A percentile compares a stretch with the other conserved stretches of the same genome.
These are phyloP conservation scores for Hyaloscypha variabilis DNA, from an alignment of 495 filamentous ascomycete genomes.

Conservation along the genomic window DNA sequence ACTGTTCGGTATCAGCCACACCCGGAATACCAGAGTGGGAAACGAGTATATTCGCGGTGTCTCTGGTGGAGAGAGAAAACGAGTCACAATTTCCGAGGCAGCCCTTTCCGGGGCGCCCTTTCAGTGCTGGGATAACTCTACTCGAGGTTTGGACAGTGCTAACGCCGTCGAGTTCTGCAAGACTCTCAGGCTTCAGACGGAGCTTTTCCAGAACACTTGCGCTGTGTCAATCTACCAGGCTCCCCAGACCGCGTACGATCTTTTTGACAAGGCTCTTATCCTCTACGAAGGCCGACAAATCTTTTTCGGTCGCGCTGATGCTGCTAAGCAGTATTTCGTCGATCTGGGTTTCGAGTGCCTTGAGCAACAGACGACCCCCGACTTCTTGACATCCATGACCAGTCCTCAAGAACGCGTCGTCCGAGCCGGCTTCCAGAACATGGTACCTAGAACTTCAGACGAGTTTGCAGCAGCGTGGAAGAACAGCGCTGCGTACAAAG, in stretches of 20 bases:
- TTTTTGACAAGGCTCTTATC: constrained; percentile 77
- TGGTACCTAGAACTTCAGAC: constrained; percentile 65
- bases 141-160: constrained; percentile 77
- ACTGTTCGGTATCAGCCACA: constrained; percentile 76
- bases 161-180: constrained; percentile 80
- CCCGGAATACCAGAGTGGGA: constrained; percentile 75
- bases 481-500: constrained; percentile 62
- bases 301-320: constrained; percentile 59
- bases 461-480: constrained; percentile 78
- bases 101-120: constrained; percentile 52
- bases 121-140: constrained; percentile 87
- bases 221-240: constrained; percentile 82
- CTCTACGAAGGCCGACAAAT: constrained; percentile 75
- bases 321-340: constrained; percentile 61
- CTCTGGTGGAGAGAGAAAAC: constrained; percentile 80
- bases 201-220: constrained; percentile 64
- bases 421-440: constrained; percentile 58
- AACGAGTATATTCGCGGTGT: constrained; percentile 82
- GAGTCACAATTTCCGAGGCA: constrained; percentile 79
- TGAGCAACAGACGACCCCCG: constrained; percentile 56
- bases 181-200: constrained; percentile 65
- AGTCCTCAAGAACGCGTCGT: constrained; percentile 61
- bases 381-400: constrained; percentile 73
- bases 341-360: constrained; percentile 56
- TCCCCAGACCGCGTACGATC: constrained; percentile 69